Base-by-base conservation (phyloP, 345 rosid genomes). In the Heritiera fomes region DNA sequence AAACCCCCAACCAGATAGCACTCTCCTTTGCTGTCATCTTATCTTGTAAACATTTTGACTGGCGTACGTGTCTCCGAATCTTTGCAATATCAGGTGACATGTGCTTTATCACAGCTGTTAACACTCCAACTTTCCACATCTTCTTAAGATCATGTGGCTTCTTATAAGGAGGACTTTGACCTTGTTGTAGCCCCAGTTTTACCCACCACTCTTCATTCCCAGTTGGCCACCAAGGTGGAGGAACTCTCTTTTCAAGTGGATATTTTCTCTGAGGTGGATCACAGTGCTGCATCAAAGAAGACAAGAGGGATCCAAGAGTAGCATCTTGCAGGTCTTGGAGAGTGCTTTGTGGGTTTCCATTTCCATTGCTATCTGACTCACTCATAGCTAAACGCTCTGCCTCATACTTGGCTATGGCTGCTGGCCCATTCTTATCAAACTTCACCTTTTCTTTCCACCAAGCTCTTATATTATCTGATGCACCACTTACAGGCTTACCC, bases 381-480 rank as follows among this genome's bases (percentile, higher is more conserved):
- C 82, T 86, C 80, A 87, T 85, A 12, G 94, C 93, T 52, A 90
- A 80, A 83, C 90, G 89, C 53, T 96, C 98, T 2, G 95, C 92
- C 78, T 91, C 95, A 79, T 93, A 88, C 75, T 94, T 96, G 0
- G 86, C 76, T 60, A 96, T 94, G 18, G 99, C 98, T 0, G 98
- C 98, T 0, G 98, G 99, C 41, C 99, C 99, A 67, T 96, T 96
- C 83, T 90, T 95, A 84, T 96, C 99, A 28, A 94, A 96, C 87
- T 91, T 91, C 41, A 96, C 99, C 84, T 92, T 94, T 83, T 96
- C 99, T 82, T 96, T 96, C 99, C 99, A 96, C 99, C 99, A 96
- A 84, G 97, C 98, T 82, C 99, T 76, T 34, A 94, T 85, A 66
- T 96, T 96, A 75, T 96, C 99, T 3, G 99, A 96, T 0, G 99